Base-by-base conservation (phyloP, 495 filamentous ascomycete genomes). In the Xylaria telfairii region DNA sequence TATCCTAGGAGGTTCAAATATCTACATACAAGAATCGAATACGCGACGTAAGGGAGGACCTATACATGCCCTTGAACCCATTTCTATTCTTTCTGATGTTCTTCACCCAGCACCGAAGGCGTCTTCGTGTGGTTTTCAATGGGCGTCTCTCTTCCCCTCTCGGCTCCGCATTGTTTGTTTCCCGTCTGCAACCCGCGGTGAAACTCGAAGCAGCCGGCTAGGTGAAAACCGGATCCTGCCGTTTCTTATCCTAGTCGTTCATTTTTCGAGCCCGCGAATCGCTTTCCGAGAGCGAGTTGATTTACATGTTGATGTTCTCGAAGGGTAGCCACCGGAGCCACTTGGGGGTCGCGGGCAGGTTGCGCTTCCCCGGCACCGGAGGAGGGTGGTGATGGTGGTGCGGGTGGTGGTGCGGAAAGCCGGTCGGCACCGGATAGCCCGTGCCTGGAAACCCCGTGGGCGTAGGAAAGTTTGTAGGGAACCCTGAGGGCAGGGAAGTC, bases 281-380 rank as follows among this genome's bases (percentile, higher is more conserved):
- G 47, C 26, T 19, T 44, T 13, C 7, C 12, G 41, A 39, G 3
- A 17, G 37, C 7, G 57, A 61, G 46, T 30, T 42, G 12, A 15
- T 56, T 47, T 61, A 69, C 44, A 61, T 24, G 44, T 69, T 69
- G 67, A 69, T 61, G 17, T 30, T 62, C n/a, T 69, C 67, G 57
- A 69, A 69, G 13, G 67, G 67, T 4, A 69, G 56, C 67, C 67
- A 69, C 1, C 67, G 67, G 12, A 69, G 44, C 67, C 67, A 69
- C 51, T 60, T 69, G n/a, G 57, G 56, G 9, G 67, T 47, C 21
- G 32, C 51, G 1, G 65, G 51, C 8, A 44, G 9, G 17, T 67
- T 51, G 46, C 47, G 47, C 64, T 66, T 41, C 64, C 41, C 46
- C 12, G 61, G 39, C 12, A 21, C n/a, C 21, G 32, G 26, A 9